A percentile compares a stretch with the other conserved stretches of the same genome.
phyloP scores from a whole-genome alignment of 768 basidiomycete species.

The Suillus luteus region DNA sequence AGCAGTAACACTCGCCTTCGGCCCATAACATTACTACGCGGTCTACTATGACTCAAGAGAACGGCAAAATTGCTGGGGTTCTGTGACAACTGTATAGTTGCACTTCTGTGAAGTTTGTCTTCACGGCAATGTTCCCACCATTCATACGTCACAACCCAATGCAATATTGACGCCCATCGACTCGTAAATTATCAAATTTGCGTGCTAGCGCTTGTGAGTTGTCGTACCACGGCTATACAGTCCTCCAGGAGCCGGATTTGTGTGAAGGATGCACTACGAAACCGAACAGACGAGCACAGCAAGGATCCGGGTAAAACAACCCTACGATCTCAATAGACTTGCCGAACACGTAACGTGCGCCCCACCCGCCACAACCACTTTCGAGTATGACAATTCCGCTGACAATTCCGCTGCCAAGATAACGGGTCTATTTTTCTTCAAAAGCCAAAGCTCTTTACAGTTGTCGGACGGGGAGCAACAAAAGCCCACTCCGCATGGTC shows the following conservation, averaged over 20 bases:
- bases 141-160: background rate
- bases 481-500: background rate
- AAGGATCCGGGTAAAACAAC: background rate
- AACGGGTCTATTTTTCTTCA: background rate
- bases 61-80: background rate
- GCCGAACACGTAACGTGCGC: constrained; percentile 1
- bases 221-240: background rate
- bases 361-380: background rate
- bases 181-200: background rate
- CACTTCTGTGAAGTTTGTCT: no score
- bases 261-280: background rate
- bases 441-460: background rate
- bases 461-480: background rate
- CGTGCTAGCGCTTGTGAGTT: background rate
- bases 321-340: background rate
- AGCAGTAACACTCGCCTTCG: background rate
- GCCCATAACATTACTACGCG: background rate
- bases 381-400: background rate
- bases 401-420: background rate
- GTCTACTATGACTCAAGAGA: background rate
- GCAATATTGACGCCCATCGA: background rate
- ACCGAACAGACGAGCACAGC: background rate
- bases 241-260: constrained; percentile 1
- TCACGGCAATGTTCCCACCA: constrained; percentile 2
- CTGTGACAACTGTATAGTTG: background rate